These are phyloP conservation scores for Pseudogymnoascus sp. DNA, from an alignment of 2,329 filamentous ascomycete genomes.

Conservation along the genomic window DNA sequence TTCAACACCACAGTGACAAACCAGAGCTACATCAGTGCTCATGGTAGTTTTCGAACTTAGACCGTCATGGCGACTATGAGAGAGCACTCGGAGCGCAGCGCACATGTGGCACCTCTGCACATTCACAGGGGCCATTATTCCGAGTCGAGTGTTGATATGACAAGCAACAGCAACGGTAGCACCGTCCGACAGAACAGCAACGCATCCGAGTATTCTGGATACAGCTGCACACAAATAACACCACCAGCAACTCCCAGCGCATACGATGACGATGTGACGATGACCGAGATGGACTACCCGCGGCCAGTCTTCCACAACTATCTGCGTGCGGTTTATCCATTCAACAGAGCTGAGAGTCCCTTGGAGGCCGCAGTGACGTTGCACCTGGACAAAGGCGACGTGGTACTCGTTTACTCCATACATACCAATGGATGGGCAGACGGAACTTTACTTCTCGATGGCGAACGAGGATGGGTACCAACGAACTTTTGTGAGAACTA, in stretches of 20 bases:
- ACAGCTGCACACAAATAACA: slow-evolving; percentile 50
- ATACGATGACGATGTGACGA: slow-evolving; percentile 46
- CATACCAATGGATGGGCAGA: slow-evolving; percentile 99
- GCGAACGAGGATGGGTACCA: slow-evolving; percentile 86
- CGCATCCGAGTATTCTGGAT: slow-evolving; percentile 15
- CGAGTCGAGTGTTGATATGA: neutral
- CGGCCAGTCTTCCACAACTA: slow-evolving; percentile 84
- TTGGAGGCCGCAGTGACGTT: slow-evolving; percentile 82
- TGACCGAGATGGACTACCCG: slow-evolving; percentile 33
- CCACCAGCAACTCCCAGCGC: slow-evolving; percentile 61
- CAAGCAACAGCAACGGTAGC: neutral
- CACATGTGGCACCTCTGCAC: slow-evolving; percentile 4
- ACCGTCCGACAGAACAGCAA: neutral
- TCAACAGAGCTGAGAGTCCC: slow-evolving; percentile 62
- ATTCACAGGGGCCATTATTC: slow-evolving; percentile 5
- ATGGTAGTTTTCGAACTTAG: slow-evolving; percentile 5
- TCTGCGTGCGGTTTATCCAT: slow-evolving; percentile 86
- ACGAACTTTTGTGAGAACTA: slow-evolving; percentile 98
- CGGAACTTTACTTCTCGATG: slow-evolving; percentile 78
- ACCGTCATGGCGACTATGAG: slow-evolving; percentile 8
- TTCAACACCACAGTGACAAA: neutral
- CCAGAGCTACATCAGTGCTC: neutral
- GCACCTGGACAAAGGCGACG: slow-evolving; percentile 79
- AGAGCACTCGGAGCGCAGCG: neutral
- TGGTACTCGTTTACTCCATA: slow-evolving; percentile 89